Base-by-base conservation (phyloP, 768 basidiomycete species). In the Pholiota molesta region DNA sequence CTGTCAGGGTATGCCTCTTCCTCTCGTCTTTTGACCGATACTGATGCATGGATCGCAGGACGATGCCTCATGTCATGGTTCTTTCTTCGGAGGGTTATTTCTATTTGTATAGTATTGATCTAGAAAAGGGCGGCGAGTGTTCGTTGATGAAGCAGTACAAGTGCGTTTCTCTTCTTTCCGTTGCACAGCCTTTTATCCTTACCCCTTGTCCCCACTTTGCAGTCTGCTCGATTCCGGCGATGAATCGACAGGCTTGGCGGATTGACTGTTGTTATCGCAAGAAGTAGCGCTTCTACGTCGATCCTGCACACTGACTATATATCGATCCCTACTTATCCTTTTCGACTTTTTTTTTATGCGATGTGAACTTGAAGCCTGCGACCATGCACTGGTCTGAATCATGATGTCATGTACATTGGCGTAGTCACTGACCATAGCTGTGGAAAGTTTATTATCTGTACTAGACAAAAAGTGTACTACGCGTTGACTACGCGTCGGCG, bases 11-110 rank as follows among this genome's bases (percentile, higher is more conserved):
- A 71, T 70, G 89, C 83, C 23, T 51, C 31, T 14, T 29, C 11
- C 42, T 39, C 61, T 37, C 33, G 10, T 17, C 35, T 59, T 59
- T 52, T 51, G 35, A 28, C 47, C 28, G 33, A 33, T 26, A 29
- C 28, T 51, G 29, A 29, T 53, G 31, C 5, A 5, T 42, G 17
- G 33, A 39, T 57, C 33, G 17, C 70, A 95, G 94, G 17, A 95
- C 94, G 7, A 91, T 93, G 77, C 96, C 97, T 0, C 97, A 99
- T 62, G 90, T 98, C 11, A 97, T 97, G 94, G 95, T 99, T 23
- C 86, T 99, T 60, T 95, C 95, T 0, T 92, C 93, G 0, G 95
- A 98, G 61, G 97, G 97, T 1, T 92, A 94, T 68, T 97, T 97
- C 73, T 98, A 99, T 71, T 87, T 91, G 16, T 99, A 99, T 74